Evolutionary conservation across 2,329 filamentous ascomycete genomes (phyloP).

Genomic region (Periconia digitata): DNA sequence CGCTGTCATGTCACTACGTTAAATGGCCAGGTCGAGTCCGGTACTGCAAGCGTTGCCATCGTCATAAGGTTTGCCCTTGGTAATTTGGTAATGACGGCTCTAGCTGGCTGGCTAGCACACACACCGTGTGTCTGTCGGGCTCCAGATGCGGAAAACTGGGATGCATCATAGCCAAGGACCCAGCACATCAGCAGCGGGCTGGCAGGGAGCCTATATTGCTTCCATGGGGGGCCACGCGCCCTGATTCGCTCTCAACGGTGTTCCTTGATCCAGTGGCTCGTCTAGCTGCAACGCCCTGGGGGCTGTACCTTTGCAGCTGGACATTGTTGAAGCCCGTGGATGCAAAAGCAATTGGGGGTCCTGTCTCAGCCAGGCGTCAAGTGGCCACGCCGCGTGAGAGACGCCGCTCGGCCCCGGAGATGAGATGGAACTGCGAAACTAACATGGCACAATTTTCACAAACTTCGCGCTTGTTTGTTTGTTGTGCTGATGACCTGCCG

Average conservation of each 20-base stretch:
- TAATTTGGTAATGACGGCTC: background rate
- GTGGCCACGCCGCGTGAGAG: background rate
- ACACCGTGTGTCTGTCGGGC: too few relatives aligned
- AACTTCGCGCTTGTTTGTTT: background rate
- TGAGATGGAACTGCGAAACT: background rate
- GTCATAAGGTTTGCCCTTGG: background rate
- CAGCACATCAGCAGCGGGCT: too few relatives aligned
- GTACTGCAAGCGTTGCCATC: background rate
- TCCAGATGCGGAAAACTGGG: background rate
- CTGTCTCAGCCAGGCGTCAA: background rate
- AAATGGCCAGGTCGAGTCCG: background rate
- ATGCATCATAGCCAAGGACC: background rate
- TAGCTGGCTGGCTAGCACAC: too few relatives aligned
- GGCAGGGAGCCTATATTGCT: too few relatives aligned
- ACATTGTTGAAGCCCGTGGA: background rate
- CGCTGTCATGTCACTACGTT: background rate
- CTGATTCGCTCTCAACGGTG: background rate
- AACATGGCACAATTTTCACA: background rate
- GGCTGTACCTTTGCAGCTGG: too few relatives aligned
- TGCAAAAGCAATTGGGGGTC: background rate
- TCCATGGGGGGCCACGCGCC: background rate
- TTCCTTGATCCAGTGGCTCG: background rate
- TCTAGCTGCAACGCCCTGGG: background rate
- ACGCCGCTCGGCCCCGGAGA: background rate
- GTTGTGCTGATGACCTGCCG: background rate